These are phyloP conservation scores for Delonix regia DNA, from an alignment of 306 rosid species.

Conservation along the genomic window DNA sequence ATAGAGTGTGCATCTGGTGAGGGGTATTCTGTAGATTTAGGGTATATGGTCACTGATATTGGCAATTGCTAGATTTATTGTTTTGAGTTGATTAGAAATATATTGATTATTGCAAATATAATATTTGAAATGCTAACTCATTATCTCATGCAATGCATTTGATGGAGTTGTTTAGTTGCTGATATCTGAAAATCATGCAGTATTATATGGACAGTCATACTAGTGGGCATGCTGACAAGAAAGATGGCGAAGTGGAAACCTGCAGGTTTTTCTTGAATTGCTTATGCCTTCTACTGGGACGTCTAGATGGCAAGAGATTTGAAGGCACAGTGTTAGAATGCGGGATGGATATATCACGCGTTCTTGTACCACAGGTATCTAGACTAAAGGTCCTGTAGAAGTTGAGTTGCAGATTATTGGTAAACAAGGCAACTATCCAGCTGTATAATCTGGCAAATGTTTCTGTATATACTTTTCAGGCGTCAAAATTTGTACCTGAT, in stretches of 20 bases:
- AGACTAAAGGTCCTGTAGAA: constrained; percentile 26
- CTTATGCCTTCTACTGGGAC: constrained; percentile 84
- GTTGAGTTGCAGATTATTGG: constrained; percentile 22
- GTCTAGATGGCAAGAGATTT: constrained; percentile 68
- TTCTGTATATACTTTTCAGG: constrained; percentile 17
- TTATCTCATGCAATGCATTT: constrained; percentile 21
- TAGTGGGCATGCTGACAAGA: constrained; percentile 51
- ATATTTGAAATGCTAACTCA: constrained; percentile 20
- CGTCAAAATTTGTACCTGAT: background rate
- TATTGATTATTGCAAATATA: background rate
- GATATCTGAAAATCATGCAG: constrained; percentile 52
- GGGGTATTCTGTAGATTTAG: background rate
- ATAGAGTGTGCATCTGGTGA: background rate
- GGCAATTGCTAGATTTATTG: constrained; percentile 9
- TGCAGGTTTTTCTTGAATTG: constrained; percentile 82
- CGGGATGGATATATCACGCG: constrained; percentile 66
- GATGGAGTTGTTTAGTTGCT: constrained; percentile 41
- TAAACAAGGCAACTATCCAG: constrained; percentile 29
- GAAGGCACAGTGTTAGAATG: constrained; percentile 61
- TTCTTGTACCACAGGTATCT: constrained; percentile 79
- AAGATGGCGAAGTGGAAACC: constrained; percentile 73
- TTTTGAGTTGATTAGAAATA: constrained; percentile 9
- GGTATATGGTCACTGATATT: background rate
- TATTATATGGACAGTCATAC: constrained; percentile 62
- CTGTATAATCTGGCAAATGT: constrained; percentile 30